Base-by-base conservation (phyloP, 108 stramenopile genomes). In the Asterionellopsis glacialis region DNA sequence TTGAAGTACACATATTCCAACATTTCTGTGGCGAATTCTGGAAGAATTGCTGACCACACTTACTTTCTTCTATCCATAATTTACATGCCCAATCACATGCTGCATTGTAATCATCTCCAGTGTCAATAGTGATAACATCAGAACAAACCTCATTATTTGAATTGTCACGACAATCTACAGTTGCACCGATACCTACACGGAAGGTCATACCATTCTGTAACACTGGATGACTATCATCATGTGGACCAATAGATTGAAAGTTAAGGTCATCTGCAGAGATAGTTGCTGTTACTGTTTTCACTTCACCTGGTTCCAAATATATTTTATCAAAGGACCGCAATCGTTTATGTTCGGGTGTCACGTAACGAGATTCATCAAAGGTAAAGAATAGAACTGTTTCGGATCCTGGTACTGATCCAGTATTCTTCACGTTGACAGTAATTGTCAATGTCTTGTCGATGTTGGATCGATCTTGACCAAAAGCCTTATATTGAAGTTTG, bases 271-370 rank as follows among this genome's bases (percentile, higher is more conserved):
- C 55, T 41, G 73, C 15, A 7, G 67, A 45, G 25, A 84, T 54
- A 0, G 57, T 15, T 14, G 69, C 5, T 15, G 56, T 57, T 13
- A 77, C 63, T 1, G 57, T 60, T 41, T 43, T 65, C 0, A 51
- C 56, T 41, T 71, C 60, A 28, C 57, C 65, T 26, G 73, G 69
- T 23, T 68, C 73, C 19, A 84, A 45, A 43, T 51, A 69, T 10
- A 75, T 45, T 51, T 80, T 84, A 25, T 80, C 61, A 59, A 77
- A 80, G 7, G 45, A 73, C 2, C 76, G 55, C 11, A 84, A 73
- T 24, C 76, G 73, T 42, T 84, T 84, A 69, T 78, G 75, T 60
- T 84, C 83, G 12, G 83, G 83, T 33, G 83, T 84, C 26, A 76
- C 68, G 9, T 64, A 54, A 53, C 83, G 76, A 57, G 43, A 67